Conservation (phyloP, 345 rosid genomes). For the Citrus reticulata region DNA sequence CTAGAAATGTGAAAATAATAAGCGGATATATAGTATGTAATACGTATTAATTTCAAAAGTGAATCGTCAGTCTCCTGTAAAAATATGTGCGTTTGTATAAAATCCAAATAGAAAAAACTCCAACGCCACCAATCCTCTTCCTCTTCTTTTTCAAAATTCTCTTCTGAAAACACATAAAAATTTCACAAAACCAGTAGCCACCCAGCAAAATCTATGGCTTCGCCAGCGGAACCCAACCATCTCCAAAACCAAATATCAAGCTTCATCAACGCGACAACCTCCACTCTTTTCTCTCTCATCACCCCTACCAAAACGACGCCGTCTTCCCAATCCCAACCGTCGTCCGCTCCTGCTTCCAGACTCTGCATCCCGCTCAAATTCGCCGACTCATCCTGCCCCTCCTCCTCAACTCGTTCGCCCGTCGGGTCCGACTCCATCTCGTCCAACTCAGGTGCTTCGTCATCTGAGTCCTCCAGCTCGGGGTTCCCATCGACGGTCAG, state of each 20-base stretch:
- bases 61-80: too few relatives aligned
- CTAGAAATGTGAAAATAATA: too few relatives aligned
- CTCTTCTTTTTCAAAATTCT: background rate
- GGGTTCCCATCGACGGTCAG: slow-evolving; percentile 77
- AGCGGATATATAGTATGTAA: too few relatives aligned
- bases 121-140: background rate
- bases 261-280: slow-evolving; percentile 39
- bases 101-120: too few relatives aligned
- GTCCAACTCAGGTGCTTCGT: slow-evolving; percentile 43
- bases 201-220: slow-evolving; percentile 29
- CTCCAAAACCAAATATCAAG: slow-evolving; percentile 36
- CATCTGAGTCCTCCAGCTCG: slow-evolving; percentile 48
- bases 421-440: slow-evolving; percentile 43
- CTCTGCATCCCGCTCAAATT: slow-evolving; percentile 48
- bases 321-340: slow-evolving; percentile 27
- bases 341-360: slow-evolving; percentile 43
- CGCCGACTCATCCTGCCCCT: slow-evolving; percentile 31
- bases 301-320: slow-evolving; percentile 30
- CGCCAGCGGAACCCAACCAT: slow-evolving; percentile 32
- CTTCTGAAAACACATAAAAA: too few relatives aligned
- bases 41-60: too few relatives aligned
- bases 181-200: background rate
- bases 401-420: slow-evolving; percentile 13
- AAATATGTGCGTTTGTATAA: too few relatives aligned
- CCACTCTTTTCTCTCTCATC: slow-evolving; percentile 42